Evolutionary conservation across 176 grass and related monocot species (phyloP), one percentile per base, ranked within the genome.

Genomic region (Coix lacrymajobi): DNA sequence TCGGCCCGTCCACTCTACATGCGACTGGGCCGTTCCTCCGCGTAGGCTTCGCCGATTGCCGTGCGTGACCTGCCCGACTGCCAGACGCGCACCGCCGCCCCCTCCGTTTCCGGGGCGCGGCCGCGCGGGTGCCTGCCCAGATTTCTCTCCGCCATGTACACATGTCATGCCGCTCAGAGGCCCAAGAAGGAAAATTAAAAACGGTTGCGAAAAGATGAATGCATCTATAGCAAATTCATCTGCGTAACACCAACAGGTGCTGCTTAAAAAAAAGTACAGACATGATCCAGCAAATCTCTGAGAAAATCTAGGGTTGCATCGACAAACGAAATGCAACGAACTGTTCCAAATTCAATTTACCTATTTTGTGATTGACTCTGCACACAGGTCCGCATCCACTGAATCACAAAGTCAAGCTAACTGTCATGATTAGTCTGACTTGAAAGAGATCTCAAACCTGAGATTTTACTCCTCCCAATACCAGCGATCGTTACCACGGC

Each of bases 291-390:
- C 84, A 90, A 79, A 86, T 90, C 88, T 69, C 83, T 82, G 60
- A 83, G 88, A 86, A 72, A 90, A 90, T 90, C 88, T 86, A 90
- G 74, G 88, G 58, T 48, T 78, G 24, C 60, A 73, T 86, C 45
- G 19, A 5, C 66, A 57, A 56, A 67, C 12, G 36, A 73, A 62
- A 60, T 90, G 79, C 74, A 86, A 79, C 19, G 84, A 78, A 86
- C 62, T 29, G 31, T 66, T 36, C 49, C 14, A 26, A 4, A 28
- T 49, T 61, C 29, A 73, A 49, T 37, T 48, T 15, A 63, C 33
- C 81, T 54, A 10, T 41, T 71, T 66, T 72, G 7, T 58, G 49
- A 25, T 26, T 80, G 79, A 75, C 84, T 81, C 82, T 61, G 67
- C 79, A 22, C 38, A 79, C 29, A 69, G 24, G 84, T 61, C 76